Evolutionary conservation across 208 protist genomes (phyloP), one percentile per base, ranked within the genome.

Genomic region (Zelonia costaricensis): DNA sequence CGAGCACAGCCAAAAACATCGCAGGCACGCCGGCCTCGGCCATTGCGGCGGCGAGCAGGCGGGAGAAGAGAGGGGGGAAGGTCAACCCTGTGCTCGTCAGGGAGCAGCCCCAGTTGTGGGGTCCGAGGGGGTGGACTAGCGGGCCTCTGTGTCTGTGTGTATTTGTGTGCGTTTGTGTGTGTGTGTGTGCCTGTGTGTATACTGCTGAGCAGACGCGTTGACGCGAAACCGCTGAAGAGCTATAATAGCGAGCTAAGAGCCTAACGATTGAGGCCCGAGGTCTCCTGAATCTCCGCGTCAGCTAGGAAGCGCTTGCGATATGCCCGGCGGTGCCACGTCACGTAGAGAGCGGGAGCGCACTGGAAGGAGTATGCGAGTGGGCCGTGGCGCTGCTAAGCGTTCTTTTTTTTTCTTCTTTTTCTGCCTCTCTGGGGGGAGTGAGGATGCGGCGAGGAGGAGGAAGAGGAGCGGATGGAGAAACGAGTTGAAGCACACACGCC

Each of bases 401-500:
- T 27, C 20, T 18, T 28, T 47, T 16, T 10, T 13, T 4, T 8
- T 2, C 43, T 28, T 4, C 43, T 23, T 47, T 23, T n/a, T 47
- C 43, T 47, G 9, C 43, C 43, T 18, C 13, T 22, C 25, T 35
- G 27, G 5, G 46, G n/a, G n/a, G n/a, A n/a, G 2, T 36, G 46
- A 52, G 46, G 13, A 52, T 27, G 28, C 40, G 40, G 46, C 42
- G 55, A 68, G 33, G 63, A 57, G 44, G 59, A 55, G 62, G 63
- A 61, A 61, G 61, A 48, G 46, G 20, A 28, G 23, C 0, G 13
- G 1, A 45, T 54, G 28, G 47, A 31, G 3, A 44, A 40, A 25
- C 27, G 25, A 69, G 30, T 66, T 62, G 25, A 64, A 53, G 49
- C 48, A 76, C 33, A 62, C 43, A 70, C 45, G 43, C n/a, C n/a